Percentiles rank a stretch among this genome's conserved stretches.
Evolutionary conservation across 202 grass and related monocot species (phyloP).

Genomic region (Saccharum hybrid): DNA sequence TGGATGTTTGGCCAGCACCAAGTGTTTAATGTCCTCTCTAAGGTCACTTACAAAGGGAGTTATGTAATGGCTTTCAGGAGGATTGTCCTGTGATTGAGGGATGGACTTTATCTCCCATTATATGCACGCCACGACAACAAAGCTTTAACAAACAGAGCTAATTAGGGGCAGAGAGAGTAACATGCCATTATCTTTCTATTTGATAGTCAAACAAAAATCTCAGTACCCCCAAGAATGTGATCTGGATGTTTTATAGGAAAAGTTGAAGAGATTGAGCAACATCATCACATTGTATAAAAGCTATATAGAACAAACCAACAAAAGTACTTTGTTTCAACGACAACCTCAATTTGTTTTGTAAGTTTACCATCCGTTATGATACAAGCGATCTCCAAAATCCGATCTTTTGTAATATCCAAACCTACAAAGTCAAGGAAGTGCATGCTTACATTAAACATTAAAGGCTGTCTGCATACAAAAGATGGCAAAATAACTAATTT

Average conservation of each 20-base stretch:
- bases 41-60: too few species aligned
- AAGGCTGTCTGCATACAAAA: background rate
- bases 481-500: background rate
- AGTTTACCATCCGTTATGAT: slow-evolving; percentile 89
- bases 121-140: background rate
- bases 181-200: background rate
- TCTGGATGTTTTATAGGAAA: background rate
- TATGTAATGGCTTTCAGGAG: too few species aligned
- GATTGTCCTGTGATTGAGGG: too few species aligned
- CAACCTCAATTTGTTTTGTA: slow-evolving; percentile 85
- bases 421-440: slow-evolving; percentile 53
- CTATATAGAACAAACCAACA: slow-evolving; percentile 34
- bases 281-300: slow-evolving; percentile 22
- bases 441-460: slow-evolving; percentile 21
- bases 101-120: background rate
- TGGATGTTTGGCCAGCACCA: too few species aligned
- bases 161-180: background rate
- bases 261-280: background rate
- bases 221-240: background rate
- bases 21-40: too few species aligned
- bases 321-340: slow-evolving; percentile 29
- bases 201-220: background rate
- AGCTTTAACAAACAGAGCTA: background rate
- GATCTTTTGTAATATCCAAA: slow-evolving; percentile 80
- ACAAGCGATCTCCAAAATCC: slow-evolving; percentile 94